Percentiles rank a stretch among this genome's conserved stretches.
Evolutionary conservation across 441 rosid species (phyloP).

Genomic region (Aleurites moluccanus): DNA sequence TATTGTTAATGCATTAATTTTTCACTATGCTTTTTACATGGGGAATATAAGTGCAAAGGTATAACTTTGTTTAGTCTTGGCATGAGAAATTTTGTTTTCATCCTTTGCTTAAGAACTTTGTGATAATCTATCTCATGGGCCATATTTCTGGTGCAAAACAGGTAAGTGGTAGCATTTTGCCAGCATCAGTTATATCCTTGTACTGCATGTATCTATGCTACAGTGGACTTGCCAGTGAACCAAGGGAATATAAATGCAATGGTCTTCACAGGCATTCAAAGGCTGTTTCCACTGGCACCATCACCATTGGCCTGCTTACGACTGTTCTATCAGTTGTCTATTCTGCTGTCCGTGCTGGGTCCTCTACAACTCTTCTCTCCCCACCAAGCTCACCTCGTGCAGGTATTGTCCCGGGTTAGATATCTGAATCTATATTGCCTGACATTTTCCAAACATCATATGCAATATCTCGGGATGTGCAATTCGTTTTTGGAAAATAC

Average conservation of each 20-base stretch:
- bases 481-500: background rate
- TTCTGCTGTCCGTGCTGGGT: constrained; percentile 95
- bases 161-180: constrained; percentile 86
- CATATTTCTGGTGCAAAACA: constrained; percentile 30
- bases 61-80: background rate
- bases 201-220: constrained; percentile 92
- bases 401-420: constrained; percentile 41
- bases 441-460: too few relatives aligned
- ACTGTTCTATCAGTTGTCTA: constrained; percentile 86
- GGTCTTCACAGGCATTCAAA: constrained; percentile 82
- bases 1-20: constrained; percentile 1
- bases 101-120: background rate
- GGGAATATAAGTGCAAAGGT: background rate
- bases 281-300: constrained; percentile 78
- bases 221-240: constrained; percentile 92
- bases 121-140: background rate
- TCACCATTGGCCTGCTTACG: constrained; percentile 75
- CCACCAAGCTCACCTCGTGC: constrained; percentile 86
- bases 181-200: constrained; percentile 81
- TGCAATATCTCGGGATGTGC: too few relatives aligned
- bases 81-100: background rate
- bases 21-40: background rate
- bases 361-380: constrained; percentile 76
- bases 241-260: constrained; percentile 82
- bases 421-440: background rate